Percentiles rank a stretch among this genome's conserved stretches.
Evolutionary conservation across 306 rosid genomes (phyloP).

Genomic region (Senna siamea): DNA sequence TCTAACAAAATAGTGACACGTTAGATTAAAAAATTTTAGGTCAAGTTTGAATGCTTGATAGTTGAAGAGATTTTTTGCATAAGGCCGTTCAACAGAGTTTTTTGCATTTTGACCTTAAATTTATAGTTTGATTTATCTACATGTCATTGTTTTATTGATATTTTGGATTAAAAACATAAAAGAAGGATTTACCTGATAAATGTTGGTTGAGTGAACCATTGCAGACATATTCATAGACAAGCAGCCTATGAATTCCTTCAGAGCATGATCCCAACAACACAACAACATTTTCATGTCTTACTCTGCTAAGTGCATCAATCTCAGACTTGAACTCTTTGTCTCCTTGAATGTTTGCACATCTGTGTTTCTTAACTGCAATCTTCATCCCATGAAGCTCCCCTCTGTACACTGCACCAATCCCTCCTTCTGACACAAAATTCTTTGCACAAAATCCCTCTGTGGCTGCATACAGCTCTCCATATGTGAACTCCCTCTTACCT

Average conservation of each 20-base stretch:
- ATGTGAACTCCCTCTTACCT: slow-evolving; percentile 63
- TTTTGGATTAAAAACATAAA: no score
- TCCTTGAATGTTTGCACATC: slow-evolving; percentile 63
- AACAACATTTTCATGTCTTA: slow-evolving; percentile 76
- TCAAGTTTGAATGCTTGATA: no score
- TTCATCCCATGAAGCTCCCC: slow-evolving; percentile 58
- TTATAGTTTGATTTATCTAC: no score
- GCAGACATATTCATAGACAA: slow-evolving; percentile 84
- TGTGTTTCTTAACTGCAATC: slow-evolving; percentile 80
- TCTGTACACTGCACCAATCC: slow-evolving; percentile 68
- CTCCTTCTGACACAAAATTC: slow-evolving; percentile 78
- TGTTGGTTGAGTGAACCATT: slow-evolving; percentile 72
- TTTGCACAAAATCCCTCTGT: slow-evolving; percentile 54
- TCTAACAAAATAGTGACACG: no score
- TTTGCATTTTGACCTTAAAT: no score
- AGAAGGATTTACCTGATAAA: slow-evolving; percentile 77
- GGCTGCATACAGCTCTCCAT: slow-evolving; percentile 60
- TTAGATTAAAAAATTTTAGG: no score
- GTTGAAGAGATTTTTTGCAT: no score
- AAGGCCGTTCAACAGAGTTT: no score
- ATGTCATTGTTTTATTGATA: no score
- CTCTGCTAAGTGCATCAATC: slow-evolving; percentile 67
- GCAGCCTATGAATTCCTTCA: slow-evolving; percentile 67
- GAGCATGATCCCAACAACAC: slow-evolving; percentile 79
- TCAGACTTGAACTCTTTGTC: slow-evolving; percentile 78